Evolutionary conservation across 2,329 filamentous ascomycete genomes (phyloP), one percentile per base, ranked within the genome.

Genomic region (Fusarium circinatum): DNA sequence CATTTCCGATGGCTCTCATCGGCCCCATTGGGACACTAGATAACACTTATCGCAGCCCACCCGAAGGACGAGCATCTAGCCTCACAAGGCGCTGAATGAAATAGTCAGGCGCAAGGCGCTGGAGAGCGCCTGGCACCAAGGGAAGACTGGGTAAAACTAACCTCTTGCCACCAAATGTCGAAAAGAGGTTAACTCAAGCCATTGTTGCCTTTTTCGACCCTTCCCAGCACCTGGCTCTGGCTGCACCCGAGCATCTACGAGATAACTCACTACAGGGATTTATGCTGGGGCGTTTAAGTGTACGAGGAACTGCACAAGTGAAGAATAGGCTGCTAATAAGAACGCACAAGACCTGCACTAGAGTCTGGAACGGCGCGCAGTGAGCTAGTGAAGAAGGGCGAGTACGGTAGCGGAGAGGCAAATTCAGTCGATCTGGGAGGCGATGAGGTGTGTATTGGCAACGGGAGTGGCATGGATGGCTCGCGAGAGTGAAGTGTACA

Each of bases 241-340:
- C 32, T 34, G 10, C 28, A 28, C 17, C 8, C 3, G 32, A 36
- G n/a, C n/a, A 22, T 26, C 24, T 42, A 24, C 36, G 45, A 52
- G 58, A 39, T 20, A 44, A 38, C 38, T 15, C n/a, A 17, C 17
- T 36, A 48, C 32, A 60, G 30, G 54, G 55, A 44, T 55, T 32
- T 32, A 45, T 54, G 45, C 30, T 52, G 38, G 51, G 70, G 70
- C 70, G 65, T 66, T 62, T 73, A 42, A 70, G 60, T 70, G 58
- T 65, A 73, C 60, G 52, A 61, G 65, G 52, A 73, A 69, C 44
- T 58, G 26, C 45, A 59, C 54, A 63, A 69, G 69, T 56, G 55
- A 38, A 28, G 45, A 44, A 44, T 18, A 47, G 36, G 57, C 24
- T 36, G 47, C 24, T 36, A 13, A 42, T 20, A 34, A 41, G 34